Evolutionary conservation across 257 asterid species (phyloP).

Genomic region (Cruciata laevipes): DNA sequence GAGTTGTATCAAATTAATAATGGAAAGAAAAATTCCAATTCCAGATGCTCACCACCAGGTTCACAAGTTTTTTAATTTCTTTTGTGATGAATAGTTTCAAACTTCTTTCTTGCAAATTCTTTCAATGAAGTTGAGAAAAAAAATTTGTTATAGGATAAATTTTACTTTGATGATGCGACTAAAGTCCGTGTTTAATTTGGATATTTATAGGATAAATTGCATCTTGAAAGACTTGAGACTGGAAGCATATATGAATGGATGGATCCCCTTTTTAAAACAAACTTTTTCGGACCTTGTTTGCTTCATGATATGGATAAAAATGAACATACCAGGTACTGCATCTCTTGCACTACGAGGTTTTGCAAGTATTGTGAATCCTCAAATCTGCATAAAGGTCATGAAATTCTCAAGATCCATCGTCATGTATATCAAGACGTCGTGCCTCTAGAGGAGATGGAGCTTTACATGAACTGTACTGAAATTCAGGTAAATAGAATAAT

Average conservation of each 20-base stretch:
- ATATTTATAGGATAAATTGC: not conserved
- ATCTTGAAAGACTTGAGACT: no score
- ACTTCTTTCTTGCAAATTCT: no score
- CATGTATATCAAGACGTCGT: conserved; percentile 17
- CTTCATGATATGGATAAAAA: not conserved
- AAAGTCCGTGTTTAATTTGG: no score
- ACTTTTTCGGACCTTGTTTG: conserved; percentile 1
- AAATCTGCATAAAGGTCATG: not conserved
- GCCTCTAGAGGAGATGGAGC: not conserved
- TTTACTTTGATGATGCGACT: no score
- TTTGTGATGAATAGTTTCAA: no score
- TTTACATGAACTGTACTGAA: conserved; percentile 1
- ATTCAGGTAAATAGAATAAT: conserved; percentile 6
- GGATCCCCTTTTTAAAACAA: not conserved
- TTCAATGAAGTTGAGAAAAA: no score
- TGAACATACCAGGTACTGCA: conserved; percentile 6
- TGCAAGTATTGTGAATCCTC: conserved; percentile 2
- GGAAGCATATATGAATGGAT: not conserved
- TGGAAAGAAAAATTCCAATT: no score
- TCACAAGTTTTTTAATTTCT: no score
- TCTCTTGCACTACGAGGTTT: not conserved
- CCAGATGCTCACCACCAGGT: no score
- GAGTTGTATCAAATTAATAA: no score
- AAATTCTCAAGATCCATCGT: conserved; percentile 4
- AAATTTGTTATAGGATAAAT: no score